These are phyloP conservation scores for Mycosarcoma maydis DNA, from an alignment of 1,284 basidiomycete species.

Conservation along the genomic window DNA sequence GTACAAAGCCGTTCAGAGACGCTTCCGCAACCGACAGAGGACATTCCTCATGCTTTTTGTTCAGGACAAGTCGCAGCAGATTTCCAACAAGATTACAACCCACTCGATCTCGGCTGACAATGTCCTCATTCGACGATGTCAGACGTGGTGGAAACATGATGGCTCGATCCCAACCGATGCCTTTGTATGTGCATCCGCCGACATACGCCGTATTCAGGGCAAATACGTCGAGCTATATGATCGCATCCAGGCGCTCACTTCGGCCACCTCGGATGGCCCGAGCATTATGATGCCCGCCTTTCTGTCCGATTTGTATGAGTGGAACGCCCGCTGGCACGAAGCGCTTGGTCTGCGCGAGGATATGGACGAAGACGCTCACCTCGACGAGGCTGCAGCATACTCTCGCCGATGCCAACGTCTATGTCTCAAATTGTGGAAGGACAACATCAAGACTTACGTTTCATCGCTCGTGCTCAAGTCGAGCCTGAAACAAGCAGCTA, in stretches of 20 bases:
- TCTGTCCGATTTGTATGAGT: constrained; percentile 39
- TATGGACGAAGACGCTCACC: constrained; percentile 20
- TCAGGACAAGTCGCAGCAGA: constrained; percentile 53
- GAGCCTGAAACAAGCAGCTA: constrained; percentile 40
- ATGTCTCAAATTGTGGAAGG: constrained; percentile 41
- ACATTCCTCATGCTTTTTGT: constrained; percentile 53
- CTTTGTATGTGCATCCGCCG: constrained; percentile 41
- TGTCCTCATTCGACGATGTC: constrained; percentile 39
- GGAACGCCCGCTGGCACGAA: constrained; percentile 43
- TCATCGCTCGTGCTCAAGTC: constrained; percentile 47
- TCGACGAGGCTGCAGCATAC: constrained; percentile 25
- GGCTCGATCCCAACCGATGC: constrained; percentile 39
- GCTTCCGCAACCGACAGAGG: constrained; percentile 49
- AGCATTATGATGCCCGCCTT: constrained; percentile 51
- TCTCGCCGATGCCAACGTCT: constrained; percentile 26
- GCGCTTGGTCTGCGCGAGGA: constrained; percentile 37
- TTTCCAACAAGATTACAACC: constrained; percentile 42
- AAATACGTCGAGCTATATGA: constrained; percentile 48
- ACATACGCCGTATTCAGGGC: constrained; percentile 43
- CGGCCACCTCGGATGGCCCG: constrained; percentile 38
- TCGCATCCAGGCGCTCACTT: constrained; percentile 39
- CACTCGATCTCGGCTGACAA: constrained; percentile 40
- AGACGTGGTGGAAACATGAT: constrained; percentile 42
- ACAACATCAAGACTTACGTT: constrained; percentile 49
- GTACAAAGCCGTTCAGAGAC: constrained; percentile 36